Conservation (phyloP, 2,329 filamentous ascomycete species). For the Epichloe coenophiala region DNA sequence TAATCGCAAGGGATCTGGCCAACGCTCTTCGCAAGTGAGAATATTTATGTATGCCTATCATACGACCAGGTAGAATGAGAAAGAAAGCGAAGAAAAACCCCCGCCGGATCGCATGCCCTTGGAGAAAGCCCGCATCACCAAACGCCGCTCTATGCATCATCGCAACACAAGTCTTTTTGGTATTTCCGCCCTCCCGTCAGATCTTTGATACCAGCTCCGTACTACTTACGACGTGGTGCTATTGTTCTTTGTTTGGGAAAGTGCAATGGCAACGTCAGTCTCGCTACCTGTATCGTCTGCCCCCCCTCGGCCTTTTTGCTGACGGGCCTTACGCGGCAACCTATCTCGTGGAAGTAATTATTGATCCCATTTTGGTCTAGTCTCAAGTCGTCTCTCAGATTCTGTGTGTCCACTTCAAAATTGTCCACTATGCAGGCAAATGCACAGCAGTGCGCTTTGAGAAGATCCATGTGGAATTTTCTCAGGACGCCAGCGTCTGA, state of each 20-base stretch:
- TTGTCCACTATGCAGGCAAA: conserved; percentile 60
- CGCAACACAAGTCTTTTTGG: background rate
- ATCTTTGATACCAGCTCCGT: background rate
- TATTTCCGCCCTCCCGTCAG: background rate
- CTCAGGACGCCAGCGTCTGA: conserved; percentile 49
- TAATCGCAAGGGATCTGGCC: too few species aligned
- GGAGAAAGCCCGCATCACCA: background rate
- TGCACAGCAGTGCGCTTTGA: conserved; percentile 61
- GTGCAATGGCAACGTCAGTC: conserved; percentile 61
- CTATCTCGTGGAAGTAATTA: conserved; percentile 64
- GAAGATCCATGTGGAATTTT: conserved; percentile 57
- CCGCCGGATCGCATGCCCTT: background rate
- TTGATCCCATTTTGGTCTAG: conserved; percentile 58
- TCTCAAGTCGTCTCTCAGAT: conserved; percentile 57
- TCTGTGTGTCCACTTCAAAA: conserved; percentile 56
- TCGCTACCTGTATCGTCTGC: conserved; percentile 41
- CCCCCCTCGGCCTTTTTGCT: conserved; percentile 51
- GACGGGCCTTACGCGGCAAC: conserved; percentile 49
- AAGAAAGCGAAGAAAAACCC: background rate
- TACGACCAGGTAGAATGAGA: too few species aligned
- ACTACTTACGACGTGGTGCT: conserved; percentile 16
- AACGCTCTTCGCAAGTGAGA: too few species aligned
- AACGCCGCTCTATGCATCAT: conserved; percentile 6
- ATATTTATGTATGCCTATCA: too few species aligned
- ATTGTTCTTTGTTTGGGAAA: conserved; percentile 55